phyloP scores from a whole-genome alignment of 441 rosid species.

The Rhodomyrtus psidioides region DNA sequence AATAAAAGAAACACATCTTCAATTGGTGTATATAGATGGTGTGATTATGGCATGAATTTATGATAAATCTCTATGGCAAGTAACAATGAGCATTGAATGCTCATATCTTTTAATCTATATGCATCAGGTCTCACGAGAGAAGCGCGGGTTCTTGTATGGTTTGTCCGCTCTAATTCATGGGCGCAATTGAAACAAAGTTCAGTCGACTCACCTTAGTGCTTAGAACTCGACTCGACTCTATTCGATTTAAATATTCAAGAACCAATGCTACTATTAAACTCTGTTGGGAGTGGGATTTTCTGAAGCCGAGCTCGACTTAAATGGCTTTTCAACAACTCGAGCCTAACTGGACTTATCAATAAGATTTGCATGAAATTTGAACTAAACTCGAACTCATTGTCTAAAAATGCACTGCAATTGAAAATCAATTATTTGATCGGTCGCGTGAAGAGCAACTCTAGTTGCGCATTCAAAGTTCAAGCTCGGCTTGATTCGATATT shows the following conservation, averaged over 20 bases:
- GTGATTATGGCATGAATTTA: neutral
- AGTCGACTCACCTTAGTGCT: neutral
- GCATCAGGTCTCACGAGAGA: fast-evolving
- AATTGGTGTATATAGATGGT: neutral
- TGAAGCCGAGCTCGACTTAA: neutral
- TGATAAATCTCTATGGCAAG: neutral
- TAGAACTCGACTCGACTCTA: neutral
- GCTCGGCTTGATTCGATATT: neutral
- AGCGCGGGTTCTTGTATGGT: neutral
- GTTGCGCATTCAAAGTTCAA: neutral
- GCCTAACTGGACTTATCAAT: fast-evolving
- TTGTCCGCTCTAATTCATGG: fast-evolving
- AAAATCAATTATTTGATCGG: neutral
- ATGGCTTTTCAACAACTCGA: neutral
- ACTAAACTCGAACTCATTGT: neutral
- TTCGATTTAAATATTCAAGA: neutral
- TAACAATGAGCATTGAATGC: neutral
- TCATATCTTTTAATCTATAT: neutral
- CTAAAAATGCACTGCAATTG: neutral
- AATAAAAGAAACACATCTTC: neutral
- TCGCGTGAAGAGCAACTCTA: neutral
- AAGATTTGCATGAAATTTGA: neutral
- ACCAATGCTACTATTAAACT: fast-evolving
- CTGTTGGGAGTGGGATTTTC: neutral
- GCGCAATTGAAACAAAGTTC: neutral